phyloP scores from a whole-genome alignment of 1,284 basidiomycete genomes.

The Abortiporus biennis region DNA sequence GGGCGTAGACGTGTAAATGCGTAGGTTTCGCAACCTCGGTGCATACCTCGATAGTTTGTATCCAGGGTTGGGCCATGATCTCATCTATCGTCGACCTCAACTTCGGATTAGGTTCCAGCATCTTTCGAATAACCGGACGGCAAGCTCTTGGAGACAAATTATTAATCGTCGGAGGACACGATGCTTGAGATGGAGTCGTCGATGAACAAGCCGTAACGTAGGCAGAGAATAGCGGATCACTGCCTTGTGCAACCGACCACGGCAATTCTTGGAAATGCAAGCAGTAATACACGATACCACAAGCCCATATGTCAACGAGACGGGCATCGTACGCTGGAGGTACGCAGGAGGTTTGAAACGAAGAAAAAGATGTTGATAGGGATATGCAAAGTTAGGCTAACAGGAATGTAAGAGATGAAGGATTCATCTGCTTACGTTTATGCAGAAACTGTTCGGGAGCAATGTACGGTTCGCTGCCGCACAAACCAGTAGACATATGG shows the following conservation, averaged over 20 bases:
- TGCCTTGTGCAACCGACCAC: conserved; percentile 89
- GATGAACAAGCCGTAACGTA: conserved; percentile 69
- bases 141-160: conserved; percentile 88
- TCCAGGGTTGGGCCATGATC: conserved; percentile 79
- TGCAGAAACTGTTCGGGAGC: conserved; percentile 96
- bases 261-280: conserved; percentile 95
- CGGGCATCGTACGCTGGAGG: conserved; percentile 94
- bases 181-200: conserved; percentile 25
- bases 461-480: conserved; percentile 97
- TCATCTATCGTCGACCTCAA: conserved; percentile 79
- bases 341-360: no score
- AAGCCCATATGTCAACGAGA: conserved; percentile 97
- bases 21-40: conserved; percentile 50
- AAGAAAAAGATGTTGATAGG: conserved; percentile 12
- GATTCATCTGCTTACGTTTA: conserved; percentile 70
- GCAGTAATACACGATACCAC: conserved; percentile 97
- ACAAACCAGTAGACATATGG: conserved; percentile 95
- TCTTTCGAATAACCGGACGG: conserved; percentile 81
- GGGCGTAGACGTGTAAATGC: conserved; percentile 51
- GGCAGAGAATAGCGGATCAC: conserved; percentile 80
- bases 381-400: conserved; percentile 20
- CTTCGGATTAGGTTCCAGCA: conserved; percentile 95
- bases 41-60: conserved; percentile 74
- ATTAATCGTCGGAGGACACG: conserved; percentile 75
- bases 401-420: conserved; percentile 19